Evolutionary conservation across 164 flowering plant genomes (phyloP).

Genomic region (Chloranthus sessilifolius): DNA sequence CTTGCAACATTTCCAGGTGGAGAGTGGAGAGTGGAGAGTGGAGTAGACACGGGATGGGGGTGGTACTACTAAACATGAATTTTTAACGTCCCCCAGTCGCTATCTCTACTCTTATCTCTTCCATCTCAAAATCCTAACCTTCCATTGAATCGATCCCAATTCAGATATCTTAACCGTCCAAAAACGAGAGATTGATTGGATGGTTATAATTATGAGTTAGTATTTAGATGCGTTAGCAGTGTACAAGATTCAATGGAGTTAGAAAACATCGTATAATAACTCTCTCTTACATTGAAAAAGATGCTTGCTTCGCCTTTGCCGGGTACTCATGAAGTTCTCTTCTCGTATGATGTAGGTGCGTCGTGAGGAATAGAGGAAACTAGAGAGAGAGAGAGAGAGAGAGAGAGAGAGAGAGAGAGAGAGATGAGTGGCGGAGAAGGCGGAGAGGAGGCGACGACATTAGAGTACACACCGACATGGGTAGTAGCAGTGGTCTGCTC

Average conservation of each 20-base stretch:
- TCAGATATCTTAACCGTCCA: too few species aligned
- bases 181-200: too few species aligned
- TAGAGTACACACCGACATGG: slow-evolving; percentile 76
- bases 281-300: not conserved
- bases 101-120: too few species aligned
- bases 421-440: slow-evolving; percentile 13
- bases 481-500: slow-evolving; percentile 57
- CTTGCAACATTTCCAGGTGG: too few species aligned
- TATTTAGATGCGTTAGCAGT: too few species aligned
- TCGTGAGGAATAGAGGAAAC: not conserved
- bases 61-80: too few species aligned
- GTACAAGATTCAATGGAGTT: not conserved
- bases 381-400: not conserved
- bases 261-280: not conserved
- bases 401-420: slow-evolving; percentile 2
- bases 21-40: too few species aligned
- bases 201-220: too few species aligned
- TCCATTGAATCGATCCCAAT: too few species aligned
- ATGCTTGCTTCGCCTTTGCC: not conserved
- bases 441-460: slow-evolving; percentile 18
- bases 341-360: not conserved
- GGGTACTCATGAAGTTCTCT: not conserved
- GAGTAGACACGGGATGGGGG: too few species aligned
- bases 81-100: too few species aligned
- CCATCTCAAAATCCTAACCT: too few species aligned